Evolutionary conservation across 164 flowering plant genomes (phyloP), one percentile per base, ranked within the genome.

Genomic region (Macadamia integrifolia): DNA sequence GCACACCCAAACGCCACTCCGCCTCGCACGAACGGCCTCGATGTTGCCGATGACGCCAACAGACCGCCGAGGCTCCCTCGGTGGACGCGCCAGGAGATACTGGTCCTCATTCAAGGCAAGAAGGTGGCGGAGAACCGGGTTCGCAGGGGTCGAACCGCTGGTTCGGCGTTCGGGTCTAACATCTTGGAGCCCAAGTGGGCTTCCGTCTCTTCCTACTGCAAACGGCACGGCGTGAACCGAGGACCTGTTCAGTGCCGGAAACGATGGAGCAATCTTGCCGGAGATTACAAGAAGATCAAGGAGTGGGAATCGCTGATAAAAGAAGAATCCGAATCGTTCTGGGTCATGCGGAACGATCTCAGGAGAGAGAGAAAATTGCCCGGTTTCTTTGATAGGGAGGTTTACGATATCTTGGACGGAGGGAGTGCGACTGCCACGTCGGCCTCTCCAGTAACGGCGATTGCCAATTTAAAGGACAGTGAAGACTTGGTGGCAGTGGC

Each of bases 191-290:
- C 97, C 32, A 95, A 95, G 74, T 95, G 99, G 99, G 91, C 86
- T 0, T 77, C 91, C 17, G 90, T 95, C 0, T 89, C 99, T 0
- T 80, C 94, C 1, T 90, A 88, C 77, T 95, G 99, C 64, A 81
- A 74, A 58, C 69, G 80, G 49, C 90, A 89, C 48, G 99, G 99
- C 2, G 97, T 90, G 64, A 86, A 84, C 83, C 78, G 97, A 31
- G 95, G 91, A 12, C 88, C 97, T 28, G 91, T 90, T 10, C 98
- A 94, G 84, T 94, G 98, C 78, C 83, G 97, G 69, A 94, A 94
- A 72, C 50, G 98, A 67, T 94, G 97, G 97, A 88, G 98, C 76
- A 94, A 94, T 61, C 74, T 94, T 46, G 84, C 89, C 17, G 94
- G 97, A 0, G 98, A 94, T 62, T 94, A 66, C 62, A 90, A 85